Base-by-base conservation (phyloP, 1,284 basidiomycete genomes). In the Pseudozyma pruni region DNA sequence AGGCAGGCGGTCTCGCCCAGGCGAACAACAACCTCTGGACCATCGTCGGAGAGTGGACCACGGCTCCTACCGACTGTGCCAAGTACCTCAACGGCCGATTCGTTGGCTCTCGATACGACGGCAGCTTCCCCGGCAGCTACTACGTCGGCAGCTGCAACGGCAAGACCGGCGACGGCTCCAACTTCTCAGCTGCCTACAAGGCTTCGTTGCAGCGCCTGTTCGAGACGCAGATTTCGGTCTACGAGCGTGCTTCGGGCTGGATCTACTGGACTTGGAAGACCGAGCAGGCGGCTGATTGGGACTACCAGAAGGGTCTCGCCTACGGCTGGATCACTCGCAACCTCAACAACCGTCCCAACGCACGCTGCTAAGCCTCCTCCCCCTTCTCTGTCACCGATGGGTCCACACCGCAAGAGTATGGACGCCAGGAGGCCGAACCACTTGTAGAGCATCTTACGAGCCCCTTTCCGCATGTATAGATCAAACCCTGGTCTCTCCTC, bases 241-340 rank as follows among this genome's bases (percentile, higher is more conserved):
- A 83, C 63, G 81, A 83, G 70, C 55, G 57, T 17, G 72, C 72
- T 17, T 86, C 88, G 47, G 91, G 91, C 13, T 92, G 90, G 90
- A 85, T 90, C n/a, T 90, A 86, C 76, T 91, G 90, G 90, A 88
- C 90, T 10, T 92, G 90, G 90, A 91, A 91, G 87, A 89, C 88
- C 27, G 81, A 80, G 58, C n/a, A 54, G 42, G 78, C 79, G 1
- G 75, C 77, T 20, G 83, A 83, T 29, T 83, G 81, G 78, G 74
- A 75, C 41, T 82, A 81, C 73, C 62, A 79, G 64, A 68, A 75
- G 37, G 77, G 81, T 39, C 73, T 83, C 17, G 53, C 60, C 23
- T 55, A 66, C 23, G 80, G 80, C 25, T 80, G 75, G 74, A 81
- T 81, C 66, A 72, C 69, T 25, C 20, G 27, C 23, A 67, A 72